Evolutionary conservation across 169 alveolate genomes (phyloP), one percentile per base, ranked within the genome.

Genomic region (Besnoitia besnoiti): DNA sequence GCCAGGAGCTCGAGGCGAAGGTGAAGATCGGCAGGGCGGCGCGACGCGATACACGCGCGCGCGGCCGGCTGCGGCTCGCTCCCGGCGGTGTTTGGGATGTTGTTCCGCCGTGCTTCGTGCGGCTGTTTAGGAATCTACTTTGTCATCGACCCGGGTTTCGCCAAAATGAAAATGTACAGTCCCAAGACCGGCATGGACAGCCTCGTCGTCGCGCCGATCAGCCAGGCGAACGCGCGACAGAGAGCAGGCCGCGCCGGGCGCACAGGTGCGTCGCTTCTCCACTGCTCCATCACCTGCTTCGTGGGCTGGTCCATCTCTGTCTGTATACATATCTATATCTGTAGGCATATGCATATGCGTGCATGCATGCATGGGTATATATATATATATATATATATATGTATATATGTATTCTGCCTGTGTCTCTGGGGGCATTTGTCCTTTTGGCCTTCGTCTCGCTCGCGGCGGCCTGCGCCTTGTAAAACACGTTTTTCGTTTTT

Each of bases 171-270:
- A 95, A 98, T 98, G 76, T 99, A 98, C 93, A 98, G 98, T 94
- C 98, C 99, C 21, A 98, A 98, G 95, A 95, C 99, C 42, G 99
- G 99, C 84, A 99, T 99, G 99, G 99, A 99, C 89, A 95, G 99
- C 40, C 96, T 99, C 88, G 97, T 98, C 21, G 99, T 99, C 59
- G 99, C 99, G 8, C 99, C 99, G 0, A 99, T 99, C 42, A 97
- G 99, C 44, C 98, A 99, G 95, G 99, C 99, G 8, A 98, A 98
- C 89, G 99, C 99, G 1, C 97, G 97, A 90, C 99, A 99, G 96
- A 95, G 99, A 93, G 99, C 99, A 8, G 99, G 99, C 2, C 97
- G 99, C 59, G 99, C 99, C 0, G 99, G 99, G 0, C 96, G 99
- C 94, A 99, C 99, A 0, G 99, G 99, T 0, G 99, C 99, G 47